Conservation (phyloP, 2,329 filamentous ascomycete species). For the Nectriaceae sp. region DNA sequence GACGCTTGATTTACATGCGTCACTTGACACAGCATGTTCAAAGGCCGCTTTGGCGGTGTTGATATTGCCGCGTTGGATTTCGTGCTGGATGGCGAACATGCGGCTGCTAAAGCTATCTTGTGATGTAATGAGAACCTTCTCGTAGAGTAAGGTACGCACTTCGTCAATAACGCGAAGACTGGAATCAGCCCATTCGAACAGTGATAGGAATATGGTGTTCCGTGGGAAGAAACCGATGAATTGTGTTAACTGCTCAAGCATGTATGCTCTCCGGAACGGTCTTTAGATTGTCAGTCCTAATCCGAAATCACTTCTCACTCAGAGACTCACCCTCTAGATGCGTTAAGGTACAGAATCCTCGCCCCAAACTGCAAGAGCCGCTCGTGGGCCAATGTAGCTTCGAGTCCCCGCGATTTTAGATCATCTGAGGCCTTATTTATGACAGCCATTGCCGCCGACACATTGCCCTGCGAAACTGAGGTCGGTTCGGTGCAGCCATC, state of each 20-base stretch:
- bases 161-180: slow-evolving; percentile 75
- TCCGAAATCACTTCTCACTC: neutral
- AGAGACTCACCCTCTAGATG: slow-evolving; percentile 53
- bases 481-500: slow-evolving; percentile 44
- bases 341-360: slow-evolving; percentile 66
- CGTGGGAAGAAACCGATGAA: slow-evolving; percentile 68
- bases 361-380: slow-evolving; percentile 69
- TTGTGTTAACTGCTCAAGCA: slow-evolving; percentile 62
- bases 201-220: slow-evolving; percentile 74
- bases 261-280: slow-evolving; percentile 66
- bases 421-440: slow-evolving; percentile 45
- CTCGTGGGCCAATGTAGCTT: slow-evolving; percentile 52
- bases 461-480: slow-evolving; percentile 54
- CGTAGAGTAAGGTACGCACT: slow-evolving; percentile 65
- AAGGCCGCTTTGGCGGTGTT: slow-evolving; percentile 54
- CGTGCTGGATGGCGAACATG: slow-evolving; percentile 54
- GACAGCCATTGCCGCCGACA: slow-evolving; percentile 49
- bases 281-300: slow-evolving; percentile 36
- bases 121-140: slow-evolving; percentile 45
- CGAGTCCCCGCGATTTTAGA: slow-evolving; percentile 39
- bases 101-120: slow-evolving; percentile 47
- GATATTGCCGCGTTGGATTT: slow-evolving; percentile 48
- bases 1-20: slow-evolving; percentile 40
- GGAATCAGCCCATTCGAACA: slow-evolving; percentile 74
- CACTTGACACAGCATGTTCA: slow-evolving; percentile 50